Conservation (phyloP, 176 grass and related monocot species). For the Hyparrhenia diplandra region DNA sequence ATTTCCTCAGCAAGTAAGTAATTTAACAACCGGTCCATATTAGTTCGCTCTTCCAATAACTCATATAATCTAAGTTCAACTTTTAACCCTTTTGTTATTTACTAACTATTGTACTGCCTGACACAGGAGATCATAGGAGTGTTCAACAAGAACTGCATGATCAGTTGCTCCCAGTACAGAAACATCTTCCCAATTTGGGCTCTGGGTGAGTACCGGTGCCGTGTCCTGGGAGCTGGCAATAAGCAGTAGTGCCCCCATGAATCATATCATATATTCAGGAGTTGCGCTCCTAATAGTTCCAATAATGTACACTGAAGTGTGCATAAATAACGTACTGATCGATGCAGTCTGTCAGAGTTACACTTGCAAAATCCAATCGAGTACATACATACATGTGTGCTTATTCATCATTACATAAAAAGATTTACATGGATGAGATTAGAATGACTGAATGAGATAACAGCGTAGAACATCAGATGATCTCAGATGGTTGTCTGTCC, state of each 20-base stretch:
- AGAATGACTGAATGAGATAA: too few species aligned
- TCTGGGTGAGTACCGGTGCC: slow-evolving; percentile 58
- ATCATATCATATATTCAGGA: too few species aligned
- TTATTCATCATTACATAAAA: too few species aligned
- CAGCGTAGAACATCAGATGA: too few species aligned
- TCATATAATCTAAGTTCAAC: not conserved
- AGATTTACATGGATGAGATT: too few species aligned
- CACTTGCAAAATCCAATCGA: too few species aligned
- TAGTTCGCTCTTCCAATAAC: not conserved
- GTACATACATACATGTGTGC: too few species aligned
- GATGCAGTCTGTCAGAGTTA: too few species aligned
- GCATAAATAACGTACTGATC: too few species aligned
- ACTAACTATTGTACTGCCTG: not conserved
- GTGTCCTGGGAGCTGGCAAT: slow-evolving; percentile 26
- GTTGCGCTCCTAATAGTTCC: not conserved
- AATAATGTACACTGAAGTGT: too few species aligned
- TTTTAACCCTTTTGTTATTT: not conserved
- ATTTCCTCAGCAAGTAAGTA: not conserved
- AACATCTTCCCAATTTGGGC: slow-evolving; percentile 91
- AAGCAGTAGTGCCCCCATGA: not conserved
- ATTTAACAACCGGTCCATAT: too few species aligned
- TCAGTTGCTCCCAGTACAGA: slow-evolving; percentile 68
- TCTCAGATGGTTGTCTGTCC: too few species aligned
- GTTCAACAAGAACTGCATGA: slow-evolving; percentile 78
- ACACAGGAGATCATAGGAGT: slow-evolving; percentile 84